A percentile compares a stretch with the other conserved stretches of the same genome.
Evolutionary conservation across 148 eudicot genomes (phyloP).

Genomic region (Arbutus unedo): DNA sequence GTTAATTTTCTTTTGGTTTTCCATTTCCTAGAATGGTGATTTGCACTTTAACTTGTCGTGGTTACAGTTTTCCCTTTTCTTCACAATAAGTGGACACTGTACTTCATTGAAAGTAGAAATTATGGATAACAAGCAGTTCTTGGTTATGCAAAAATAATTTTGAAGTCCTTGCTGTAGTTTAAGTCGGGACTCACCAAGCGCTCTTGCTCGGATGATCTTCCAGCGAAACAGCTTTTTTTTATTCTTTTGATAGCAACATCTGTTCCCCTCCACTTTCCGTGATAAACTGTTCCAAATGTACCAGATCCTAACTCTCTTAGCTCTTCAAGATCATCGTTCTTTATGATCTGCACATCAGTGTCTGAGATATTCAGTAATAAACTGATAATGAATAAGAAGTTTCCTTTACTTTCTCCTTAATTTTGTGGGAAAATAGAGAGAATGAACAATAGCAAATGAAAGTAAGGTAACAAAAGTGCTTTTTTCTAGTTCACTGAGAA

Average conservation of each 20-base stretch:
- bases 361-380: conserved; percentile 1
- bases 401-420: not conserved
- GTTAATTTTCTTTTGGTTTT: not conserved
- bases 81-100: not conserved
- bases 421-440: not conserved
- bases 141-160: not conserved
- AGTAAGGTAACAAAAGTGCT: not conserved
- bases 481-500: not conserved
- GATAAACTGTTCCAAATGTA: conserved; percentile 96
- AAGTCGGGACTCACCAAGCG: conserved; percentile 51
- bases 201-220: conserved; percentile 88
- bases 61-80: not conserved
- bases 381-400: not conserved
- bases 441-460: not conserved
- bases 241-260: conserved; percentile 98
- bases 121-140: not conserved
- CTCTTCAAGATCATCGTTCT: conserved; percentile 89
- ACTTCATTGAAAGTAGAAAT: too few relatives aligned
- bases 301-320: conserved; percentile 91
- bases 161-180: not conserved
- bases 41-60: not conserved
- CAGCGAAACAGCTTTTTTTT: conserved; percentile 90
- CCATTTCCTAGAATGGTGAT: not conserved
- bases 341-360: conserved; percentile 63
- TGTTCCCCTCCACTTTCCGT: conserved; percentile 97